Base-by-base conservation (phyloP, 2,329 filamentous ascomycete species). In the Ophiostoma triangulosporum region DNA sequence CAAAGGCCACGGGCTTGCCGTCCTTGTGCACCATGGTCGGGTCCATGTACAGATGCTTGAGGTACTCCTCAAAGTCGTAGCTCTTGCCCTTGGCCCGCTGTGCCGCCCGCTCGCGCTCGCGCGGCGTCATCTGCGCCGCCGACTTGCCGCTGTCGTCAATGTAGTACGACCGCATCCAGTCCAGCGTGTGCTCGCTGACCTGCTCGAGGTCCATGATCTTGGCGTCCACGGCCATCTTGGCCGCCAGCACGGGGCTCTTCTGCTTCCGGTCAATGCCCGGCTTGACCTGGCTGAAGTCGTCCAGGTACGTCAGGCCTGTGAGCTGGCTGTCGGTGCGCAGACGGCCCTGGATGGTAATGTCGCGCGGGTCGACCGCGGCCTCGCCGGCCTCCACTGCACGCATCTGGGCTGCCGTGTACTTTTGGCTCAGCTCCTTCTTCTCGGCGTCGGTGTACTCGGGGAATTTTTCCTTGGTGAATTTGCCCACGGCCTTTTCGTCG, bases 331-430 rank as follows among this genome's bases (percentile, higher is more conserved):
- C 89, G 53, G 72, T 75, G 57, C 88, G 82, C 61, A 86, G 68
- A 43, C 80, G 75, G 59, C 83, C 86, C 69, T 93, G 85, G 32
- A 80, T 73, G 40, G 83, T 74, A 64, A 96, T 65, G 67, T 97
- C 88, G 59, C 81, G 73, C 9, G 83, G 72, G 64, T 85, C 76
- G 65, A 96, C 82, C 60, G 85, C 80, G 57, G 77, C 71, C 69
- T 96, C 90, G 62, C 84, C 89, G 48, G 86, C 85, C 69, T 86
- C 76, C 64, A 97, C 81, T 54, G 89, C 88, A 54, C 80, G 81
- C 61, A 94, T 74, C 71, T 97, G 91, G 65, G 84, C 80, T 15
- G 83, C 76, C 0, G 88, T 86, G 73, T 95, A 97, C 61, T 77
- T 78, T 63, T 79, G 70, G 55, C 69, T 68, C 55, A 95, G 74